A percentile compares a stretch with the other conserved stretches of the same genome.
Evolutionary conservation across 23 red algal species (phyloP).

Genomic region (Porphyridium purpureum): DNA sequence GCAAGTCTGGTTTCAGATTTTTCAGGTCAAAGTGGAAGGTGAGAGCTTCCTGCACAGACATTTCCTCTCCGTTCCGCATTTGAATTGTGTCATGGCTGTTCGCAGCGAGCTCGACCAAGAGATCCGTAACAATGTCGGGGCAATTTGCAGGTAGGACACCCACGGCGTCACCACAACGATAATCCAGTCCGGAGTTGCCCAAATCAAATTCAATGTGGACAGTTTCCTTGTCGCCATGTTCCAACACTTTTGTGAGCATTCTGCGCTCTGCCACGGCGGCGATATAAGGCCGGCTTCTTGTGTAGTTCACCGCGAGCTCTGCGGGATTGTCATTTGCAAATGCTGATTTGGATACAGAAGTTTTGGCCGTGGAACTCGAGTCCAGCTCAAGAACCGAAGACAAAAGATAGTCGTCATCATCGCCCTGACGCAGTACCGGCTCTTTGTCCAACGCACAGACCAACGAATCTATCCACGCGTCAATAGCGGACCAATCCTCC

Average conservation of each 20-base stretch:
- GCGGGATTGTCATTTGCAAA: no score
- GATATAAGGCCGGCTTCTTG: not conserved
- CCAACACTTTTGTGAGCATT: constrained; percentile 11
- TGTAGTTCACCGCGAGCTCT: not conserved
- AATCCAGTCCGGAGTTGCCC: constrained; percentile 14
- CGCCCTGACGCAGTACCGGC: not conserved
- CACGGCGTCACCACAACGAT: constrained; percentile 65
- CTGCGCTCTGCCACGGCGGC: constrained; percentile 27
- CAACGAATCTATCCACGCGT: constrained; percentile 11
- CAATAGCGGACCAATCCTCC: constrained; percentile 25
- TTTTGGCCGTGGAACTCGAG: no score
- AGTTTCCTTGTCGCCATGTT: constrained; percentile 53
- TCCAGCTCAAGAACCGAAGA: not conserved
- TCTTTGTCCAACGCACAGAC: not conserved
- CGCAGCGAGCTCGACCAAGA: no score
- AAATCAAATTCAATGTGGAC: constrained; percentile 51
- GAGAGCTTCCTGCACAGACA: no score
- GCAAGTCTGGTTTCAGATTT: no score
- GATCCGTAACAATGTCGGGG: constrained; percentile 20
- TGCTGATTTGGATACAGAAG: no score
- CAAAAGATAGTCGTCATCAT: not conserved
- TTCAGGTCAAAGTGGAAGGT: no score
- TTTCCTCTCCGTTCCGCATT: no score
- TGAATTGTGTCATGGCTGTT: no score
- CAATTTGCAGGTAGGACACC: constrained; percentile 67